These are phyloP conservation scores for Ochromonas danica DNA, from an alignment of 108 stramenopile genomes.

Conservation along the genomic window DNA sequence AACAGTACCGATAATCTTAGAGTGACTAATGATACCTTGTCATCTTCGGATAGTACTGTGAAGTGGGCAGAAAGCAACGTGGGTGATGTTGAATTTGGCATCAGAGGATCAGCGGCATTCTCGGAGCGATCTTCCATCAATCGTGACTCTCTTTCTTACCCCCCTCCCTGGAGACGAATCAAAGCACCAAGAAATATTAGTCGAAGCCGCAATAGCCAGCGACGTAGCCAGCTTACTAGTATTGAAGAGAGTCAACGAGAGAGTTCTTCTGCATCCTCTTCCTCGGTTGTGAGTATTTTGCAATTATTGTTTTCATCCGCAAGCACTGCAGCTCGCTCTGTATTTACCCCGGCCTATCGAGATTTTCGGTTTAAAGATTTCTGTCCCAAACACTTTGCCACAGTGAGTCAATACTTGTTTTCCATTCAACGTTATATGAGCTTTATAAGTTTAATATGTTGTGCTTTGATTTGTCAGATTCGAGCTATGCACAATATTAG, in stretches of 20 bases:
- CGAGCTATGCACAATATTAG: slow-evolving; percentile 10
- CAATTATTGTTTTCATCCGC: neutral
- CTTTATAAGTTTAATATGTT: too few relatives aligned
- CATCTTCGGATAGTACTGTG: neutral
- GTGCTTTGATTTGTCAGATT: too few relatives aligned
- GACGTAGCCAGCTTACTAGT: neutral
- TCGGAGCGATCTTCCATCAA: neutral
- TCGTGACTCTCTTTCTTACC: too few relatives aligned
- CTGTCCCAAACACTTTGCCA: slow-evolving; percentile 36
- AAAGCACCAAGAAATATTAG: neutral
- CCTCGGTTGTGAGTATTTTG: neutral
- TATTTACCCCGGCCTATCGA: neutral
- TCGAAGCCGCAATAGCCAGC: neutral
- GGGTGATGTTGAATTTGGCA: neutral
- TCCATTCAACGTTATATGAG: too few relatives aligned
- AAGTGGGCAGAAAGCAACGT: neutral
- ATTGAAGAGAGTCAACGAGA: neutral
- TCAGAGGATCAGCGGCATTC: neutral
- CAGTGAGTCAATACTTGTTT: neutral
- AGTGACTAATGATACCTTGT: neutral
- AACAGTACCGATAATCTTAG: neutral
- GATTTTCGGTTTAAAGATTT: slow-evolving; percentile 41
- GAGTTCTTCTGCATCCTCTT: neutral
- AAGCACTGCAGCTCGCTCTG: neutral
- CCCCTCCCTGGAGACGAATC: too few relatives aligned